Base-by-base conservation (phyloP, 495 filamentous ascomycete species). In the Chaetomium tenue region DNA sequence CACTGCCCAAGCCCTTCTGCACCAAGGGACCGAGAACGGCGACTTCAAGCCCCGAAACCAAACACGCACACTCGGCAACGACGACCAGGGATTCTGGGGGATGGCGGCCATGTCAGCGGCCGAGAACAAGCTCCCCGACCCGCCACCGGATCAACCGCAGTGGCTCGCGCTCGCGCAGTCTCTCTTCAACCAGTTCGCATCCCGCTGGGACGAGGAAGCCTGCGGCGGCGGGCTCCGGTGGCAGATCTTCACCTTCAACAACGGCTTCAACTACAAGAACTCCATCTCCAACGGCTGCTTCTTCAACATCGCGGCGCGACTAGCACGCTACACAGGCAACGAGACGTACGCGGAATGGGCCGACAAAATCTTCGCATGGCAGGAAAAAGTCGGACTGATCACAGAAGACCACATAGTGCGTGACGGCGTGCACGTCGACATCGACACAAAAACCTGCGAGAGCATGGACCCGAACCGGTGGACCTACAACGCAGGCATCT, bases 21-120 rank as follows among this genome's bases (percentile, higher is more conserved):
- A 84, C 73, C 92, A 97, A 73, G 84, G 82, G 18, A 88, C 89
- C 15, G 80, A 83, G 15, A 80, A 87, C 47, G 73, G 77, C 12
- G 83, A 92, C 61, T 94, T 86, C 72, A 91, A 92, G 89, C 90
- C 92, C 0, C 74, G 77, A 13, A 96, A 97, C 73, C 91, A 96
- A 69, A 89, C 88, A 26, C 82, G 86, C 63, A 87, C 88, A 0
- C 75, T 84, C 58, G 90, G 91, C 57, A 95, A 95, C 73, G 91
- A 95, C 68, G 91, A 95, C 71, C 91, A 94, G 70, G 87, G 82
- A 0, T 96, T 96, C 71, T 96, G 91, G 91, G 91, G 81, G 37
- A 87, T 95, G 74, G 82, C 90, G 4, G 89, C 87, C 40, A 90
- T 96, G 86, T 82, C 86, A 8, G 91, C 91, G 0, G 90, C 91